A percentile compares a stretch with the other conserved stretches of the same genome.
Evolutionary conservation across 306 rosid species (phyloP).

Genomic region (Dicorynia guianensis): DNA sequence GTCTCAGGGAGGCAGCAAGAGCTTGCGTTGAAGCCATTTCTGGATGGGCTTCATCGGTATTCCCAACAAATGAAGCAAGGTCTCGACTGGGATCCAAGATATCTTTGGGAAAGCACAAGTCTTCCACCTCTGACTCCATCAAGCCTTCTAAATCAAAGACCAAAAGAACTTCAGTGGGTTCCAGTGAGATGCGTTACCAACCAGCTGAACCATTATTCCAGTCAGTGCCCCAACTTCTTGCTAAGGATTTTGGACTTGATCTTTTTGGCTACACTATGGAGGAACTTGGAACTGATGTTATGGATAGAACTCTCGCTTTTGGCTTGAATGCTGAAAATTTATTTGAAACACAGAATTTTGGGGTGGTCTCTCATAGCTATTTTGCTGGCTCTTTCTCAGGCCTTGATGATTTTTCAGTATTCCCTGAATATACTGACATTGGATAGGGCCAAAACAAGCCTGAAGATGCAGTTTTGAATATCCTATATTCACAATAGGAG

Average conservation of each 20-base stretch:
- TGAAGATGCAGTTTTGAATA: constrained; percentile 43
- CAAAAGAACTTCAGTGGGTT: constrained; percentile 58
- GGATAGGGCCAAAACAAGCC: constrained; percentile 51
- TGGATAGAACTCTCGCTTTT: constrained; percentile 39
- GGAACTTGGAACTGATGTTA: constrained; percentile 42
- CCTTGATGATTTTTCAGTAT: constrained; percentile 65
- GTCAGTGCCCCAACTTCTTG: constrained; percentile 42
- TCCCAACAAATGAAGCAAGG: constrained; percentile 67
- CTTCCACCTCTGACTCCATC: constrained; percentile 52
- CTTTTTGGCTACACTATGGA: constrained; percentile 39
- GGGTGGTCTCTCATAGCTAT: constrained; percentile 54
- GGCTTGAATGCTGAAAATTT: constrained; percentile 42
- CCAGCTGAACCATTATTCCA: constrained; percentile 49
- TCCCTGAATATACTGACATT: constrained; percentile 65
- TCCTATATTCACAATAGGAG: constrained; percentile 26
- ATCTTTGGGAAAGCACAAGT: constrained; percentile 84
- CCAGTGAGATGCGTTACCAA: constrained; percentile 54
- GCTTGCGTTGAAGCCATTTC: constrained; percentile 70
- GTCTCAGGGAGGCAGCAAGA: constrained; percentile 72
- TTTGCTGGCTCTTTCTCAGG: constrained; percentile 59
- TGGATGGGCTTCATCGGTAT: constrained; percentile 89
- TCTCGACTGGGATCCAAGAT: constrained; percentile 65
- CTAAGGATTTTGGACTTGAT: constrained; percentile 54
- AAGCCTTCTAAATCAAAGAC: constrained; percentile 74
- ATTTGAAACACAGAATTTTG: constrained; percentile 53